phyloP scores from a whole-genome alignment of 176 grass and related monocot species.

The Panicum miliaceum region DNA sequence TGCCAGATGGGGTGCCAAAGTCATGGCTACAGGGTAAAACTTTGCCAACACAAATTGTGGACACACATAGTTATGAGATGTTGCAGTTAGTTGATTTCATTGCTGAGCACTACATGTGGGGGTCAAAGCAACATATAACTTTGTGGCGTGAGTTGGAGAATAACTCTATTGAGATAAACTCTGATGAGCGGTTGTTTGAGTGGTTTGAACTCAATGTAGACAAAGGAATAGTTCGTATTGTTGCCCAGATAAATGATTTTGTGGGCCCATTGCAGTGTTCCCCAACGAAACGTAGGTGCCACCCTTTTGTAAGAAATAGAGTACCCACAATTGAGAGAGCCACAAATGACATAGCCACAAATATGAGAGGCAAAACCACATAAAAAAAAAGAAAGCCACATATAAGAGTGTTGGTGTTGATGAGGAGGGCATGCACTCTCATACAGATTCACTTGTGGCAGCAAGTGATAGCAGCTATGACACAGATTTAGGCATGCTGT shows the following conservation, averaged over 20 bases:
- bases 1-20: no score
- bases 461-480: not conserved
- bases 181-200: not conserved
- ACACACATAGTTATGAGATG: no score
- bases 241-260: not conserved
- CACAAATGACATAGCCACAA: no score
- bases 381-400: not conserved
- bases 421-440: not conserved
- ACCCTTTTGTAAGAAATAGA: not conserved
- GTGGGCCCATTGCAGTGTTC: not conserved
- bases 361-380: not conserved
- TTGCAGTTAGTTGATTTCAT: no score
- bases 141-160: not conserved
- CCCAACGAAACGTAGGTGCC: not conserved
- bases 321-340: not conserved
- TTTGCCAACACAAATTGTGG: no score
- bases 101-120: no score
- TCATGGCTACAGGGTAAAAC: no score
- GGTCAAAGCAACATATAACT: no score
- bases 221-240: not conserved
- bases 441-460: not conserved
- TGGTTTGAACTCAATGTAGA: not conserved
- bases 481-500: not conserved
- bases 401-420: not conserved
- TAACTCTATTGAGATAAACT: not conserved